Evolutionary conservation across 371 early-diverging fungal species (phyloP).

Genomic region (Gilbertella persicaria): DNA sequence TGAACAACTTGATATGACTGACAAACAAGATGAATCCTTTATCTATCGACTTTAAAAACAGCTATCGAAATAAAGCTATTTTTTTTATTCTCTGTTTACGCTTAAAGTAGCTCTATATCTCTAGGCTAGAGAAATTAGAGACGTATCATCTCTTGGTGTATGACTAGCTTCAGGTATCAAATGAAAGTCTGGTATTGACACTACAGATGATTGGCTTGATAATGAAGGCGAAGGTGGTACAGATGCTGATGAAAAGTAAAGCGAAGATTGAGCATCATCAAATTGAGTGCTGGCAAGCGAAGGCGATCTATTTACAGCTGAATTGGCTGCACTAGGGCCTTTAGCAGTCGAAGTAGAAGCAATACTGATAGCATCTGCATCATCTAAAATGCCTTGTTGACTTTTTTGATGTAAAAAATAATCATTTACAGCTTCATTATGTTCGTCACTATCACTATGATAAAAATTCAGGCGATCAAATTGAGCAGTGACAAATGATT

Average conservation of each 20-base stretch:
- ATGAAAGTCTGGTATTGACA: conserved; percentile 16
- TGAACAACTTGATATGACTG: conserved; percentile 37
- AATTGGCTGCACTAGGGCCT: neutral
- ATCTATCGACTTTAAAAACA: conserved; percentile 36
- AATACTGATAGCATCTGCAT: conserved; percentile 11
- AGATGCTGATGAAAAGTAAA: conserved; percentile 15
- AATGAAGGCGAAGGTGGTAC: conserved; percentile 5
- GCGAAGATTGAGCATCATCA: conserved; percentile 19
- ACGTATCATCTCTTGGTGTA: neutral
- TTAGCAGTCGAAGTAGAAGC: conserved; percentile 14
- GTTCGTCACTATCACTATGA: conserved; percentile 51
- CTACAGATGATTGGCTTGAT: conserved; percentile 13
- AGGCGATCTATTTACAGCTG: neutral
- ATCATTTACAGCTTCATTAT: conserved; percentile 21
- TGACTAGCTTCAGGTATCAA: conserved; percentile 4
- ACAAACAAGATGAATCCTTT: conserved; percentile 41
- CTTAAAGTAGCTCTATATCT: neutral
- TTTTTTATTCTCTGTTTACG: too few species aligned
- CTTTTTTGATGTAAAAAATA: too few species aligned
- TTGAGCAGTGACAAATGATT: conserved; percentile 70
- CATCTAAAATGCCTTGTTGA: too few species aligned
- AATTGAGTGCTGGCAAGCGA: conserved; percentile 8
- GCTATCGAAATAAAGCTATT: too few species aligned
- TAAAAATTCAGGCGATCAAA: conserved; percentile 55
- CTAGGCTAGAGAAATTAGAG: neutral